Base-by-base conservation (phyloP, 805 yeast genomes). In the Scheffersomyces stipitis region DNA sequence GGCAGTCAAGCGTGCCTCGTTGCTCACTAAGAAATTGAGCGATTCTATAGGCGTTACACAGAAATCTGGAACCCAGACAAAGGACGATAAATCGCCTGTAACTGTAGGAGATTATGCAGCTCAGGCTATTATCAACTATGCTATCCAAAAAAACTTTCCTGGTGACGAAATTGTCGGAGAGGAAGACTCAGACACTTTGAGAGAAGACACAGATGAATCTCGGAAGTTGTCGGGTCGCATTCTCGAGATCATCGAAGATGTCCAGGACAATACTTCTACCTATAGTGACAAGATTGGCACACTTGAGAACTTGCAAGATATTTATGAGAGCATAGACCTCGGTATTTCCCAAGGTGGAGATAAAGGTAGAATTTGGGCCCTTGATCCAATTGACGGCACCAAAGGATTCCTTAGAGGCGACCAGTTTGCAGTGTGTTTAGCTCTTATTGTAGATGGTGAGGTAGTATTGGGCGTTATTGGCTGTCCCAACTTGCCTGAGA, bases 321-420 rank as follows among this genome's bases (percentile, higher is more conserved):
- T 91, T 33, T 74, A 75, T 46, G 69, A 75, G 4, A 71, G 83
- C 17, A 85, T 93, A 39, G 96, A 89, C 56, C 64, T 72, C 41
- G 99, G 99, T 32, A 73, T 77, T 52, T 86, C 85, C 27, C 59
- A 72, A 43, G 98, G 97, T 37, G 96, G 97, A 4, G 48, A 64
- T 22, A 68, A 61, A 26, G 95, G 96, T 16, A 72, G 99, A 43
- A 80, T 87, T 57, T 93, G 99, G 99, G 96, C 97, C 1, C 67
- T 93, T 53, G 99, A 93, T 56, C 99, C 99, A 27, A 90, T 93
- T 44, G 99, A 93, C 56, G 99, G 99, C 5, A 93, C 99, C 15
- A 93, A 69, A 59, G 99, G 99, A 0, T 93, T 93, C 58, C 67
- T 93, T 37, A 75, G 99, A 55, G 95, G 96, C 31, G 97, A 90